Percentiles rank a stretch among this genome's conserved stretches.
phyloP scores from a whole-genome alignment of 2,329 filamentous ascomycete genomes.

The Cladosporium cucumerinum region DNA sequence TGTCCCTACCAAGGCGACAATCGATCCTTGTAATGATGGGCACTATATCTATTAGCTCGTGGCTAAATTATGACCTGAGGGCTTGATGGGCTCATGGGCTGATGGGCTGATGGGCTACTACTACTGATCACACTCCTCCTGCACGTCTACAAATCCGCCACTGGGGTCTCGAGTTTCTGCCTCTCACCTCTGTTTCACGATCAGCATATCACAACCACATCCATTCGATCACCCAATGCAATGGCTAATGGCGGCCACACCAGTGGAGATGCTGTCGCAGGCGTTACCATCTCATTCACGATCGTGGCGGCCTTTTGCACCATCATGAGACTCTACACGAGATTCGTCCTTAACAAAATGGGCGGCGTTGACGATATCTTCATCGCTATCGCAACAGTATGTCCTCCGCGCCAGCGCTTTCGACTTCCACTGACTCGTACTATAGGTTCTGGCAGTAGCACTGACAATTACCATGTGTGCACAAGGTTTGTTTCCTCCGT shows the following conservation, averaged over 20 bases:
- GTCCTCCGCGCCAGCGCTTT: background rate
- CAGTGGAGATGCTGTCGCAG: conserved; percentile 26
- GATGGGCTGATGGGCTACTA: background rate
- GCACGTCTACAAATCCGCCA: background rate
- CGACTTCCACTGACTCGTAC: background rate
- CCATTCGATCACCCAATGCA: background rate
- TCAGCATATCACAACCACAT: background rate
- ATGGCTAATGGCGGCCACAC: conserved; percentile 23
- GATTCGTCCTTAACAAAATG: conserved; percentile 17
- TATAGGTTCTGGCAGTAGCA: conserved; percentile 17
- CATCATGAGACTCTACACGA: conserved; percentile 22
- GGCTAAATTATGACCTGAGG: background rate
- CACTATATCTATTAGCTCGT: background rate
- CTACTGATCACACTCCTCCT: background rate
- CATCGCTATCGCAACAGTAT: conserved; percentile 18
- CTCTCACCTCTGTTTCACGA: background rate
- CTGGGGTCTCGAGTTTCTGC: background rate
- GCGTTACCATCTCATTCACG: conserved; percentile 27
- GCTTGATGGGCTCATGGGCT: background rate
- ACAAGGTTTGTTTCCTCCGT: conserved; percentile 14
- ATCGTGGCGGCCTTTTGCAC: conserved; percentile 24
- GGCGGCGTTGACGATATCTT: conserved; percentile 21
- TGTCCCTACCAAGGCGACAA: background rate
- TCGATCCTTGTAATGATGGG: background rate
- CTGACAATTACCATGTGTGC: conserved; percentile 20